Evolutionary conservation across 1,284 basidiomycete genomes (phyloP), one percentile per base, ranked within the genome.

Genomic region (Phellopilus nigrolimitatus): DNA sequence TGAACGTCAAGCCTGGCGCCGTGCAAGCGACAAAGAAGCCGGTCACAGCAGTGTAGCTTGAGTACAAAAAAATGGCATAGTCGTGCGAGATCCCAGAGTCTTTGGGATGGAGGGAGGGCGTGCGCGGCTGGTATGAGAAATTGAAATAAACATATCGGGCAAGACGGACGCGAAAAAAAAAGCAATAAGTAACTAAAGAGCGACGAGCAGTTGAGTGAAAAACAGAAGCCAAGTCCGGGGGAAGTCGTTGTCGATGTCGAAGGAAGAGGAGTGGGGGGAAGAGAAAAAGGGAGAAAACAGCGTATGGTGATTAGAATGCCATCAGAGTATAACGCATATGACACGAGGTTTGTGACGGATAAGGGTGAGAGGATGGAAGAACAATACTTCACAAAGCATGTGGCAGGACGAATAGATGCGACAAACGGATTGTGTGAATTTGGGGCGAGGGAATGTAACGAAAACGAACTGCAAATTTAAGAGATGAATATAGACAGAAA

Each of bases 151-250:
- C 45, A 37, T 47, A 40, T n/a, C 21, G 48, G 43, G 31, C 19
- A 22, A 21, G 12, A 22, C n/a, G 3, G 21, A n/a, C 19, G 22
- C 9, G 21, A 1, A 10, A 8, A 15, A 40, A 43, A 43, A 30
- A 43, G 25, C 12, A 43, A 43, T 43, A 43, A 43, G 41, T 43
- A 43, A 43, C 24, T 43, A 43, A 43, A 43, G 41, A 43, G 27
- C 41, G 41, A 43, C 41, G 41, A 5, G 41, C 6, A 25, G 41
- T 28, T 43, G n/a, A 24, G 24, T 10, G 24, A 12, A 4, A 43
- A n/a, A 13, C 25, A 15, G 41, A 28, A 28, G 7, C 15, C 41
- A 43, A 43, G 41, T 43, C 41, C 41, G 27, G 25, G 22, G 27
- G 15, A 27, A n/a, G 22, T n/a, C n/a, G n/a, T n/a, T 3, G 25